Evolutionary conservation across 495 filamentous ascomycete species (phyloP), one percentile per base, ranked within the genome.

Genomic region (Recurvomyces mirabilis): DNA sequence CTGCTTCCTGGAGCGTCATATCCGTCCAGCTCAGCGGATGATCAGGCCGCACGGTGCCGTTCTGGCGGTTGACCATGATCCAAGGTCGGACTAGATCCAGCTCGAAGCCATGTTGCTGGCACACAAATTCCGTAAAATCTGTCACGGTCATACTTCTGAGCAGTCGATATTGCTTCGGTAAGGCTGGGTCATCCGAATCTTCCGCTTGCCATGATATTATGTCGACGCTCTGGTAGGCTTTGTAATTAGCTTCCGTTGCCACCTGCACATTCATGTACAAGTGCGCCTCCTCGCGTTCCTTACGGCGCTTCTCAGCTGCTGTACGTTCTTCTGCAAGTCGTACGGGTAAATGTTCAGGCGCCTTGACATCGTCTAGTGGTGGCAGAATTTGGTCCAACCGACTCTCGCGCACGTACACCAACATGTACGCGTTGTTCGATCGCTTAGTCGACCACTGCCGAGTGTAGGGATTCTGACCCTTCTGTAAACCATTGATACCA

Each of bases 21-120:
- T 78, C 70, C 1, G 73, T 65, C 43, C 91, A 83, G 47, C 70
- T 71, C 37, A 96, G 74, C 4, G 87, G 83, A 36, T 82, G 77
- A 58, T 99, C 91, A 0, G 93, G 91, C 20, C 91, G 75, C 32
- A 82, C 80, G 0, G 91, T 96, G 66, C 94, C 94, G 59, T 99
- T 99, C 57, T 99, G 91, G 9, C 91, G 84, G 55, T 94, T 95
- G 0, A 99, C 93, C 86, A 99, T 94, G 29, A 83, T 77, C 93
- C 91, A 96, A 33, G 94, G 71, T 22, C 91, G 77, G 17, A 96
- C 62, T 24, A 71, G 70, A 31, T 73, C 72, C 3, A 77, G 66
- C 38, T 81, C 75, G 37, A 77, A 29, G 2, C 64, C 68, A n/a
- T 77, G 65, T 39, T 93, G 81, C 17, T 74, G 66, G 0, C 81